Evolutionary conservation across 2,329 filamentous ascomycete species (phyloP).

Genomic region (Phyllosticta ampelicida): DNA sequence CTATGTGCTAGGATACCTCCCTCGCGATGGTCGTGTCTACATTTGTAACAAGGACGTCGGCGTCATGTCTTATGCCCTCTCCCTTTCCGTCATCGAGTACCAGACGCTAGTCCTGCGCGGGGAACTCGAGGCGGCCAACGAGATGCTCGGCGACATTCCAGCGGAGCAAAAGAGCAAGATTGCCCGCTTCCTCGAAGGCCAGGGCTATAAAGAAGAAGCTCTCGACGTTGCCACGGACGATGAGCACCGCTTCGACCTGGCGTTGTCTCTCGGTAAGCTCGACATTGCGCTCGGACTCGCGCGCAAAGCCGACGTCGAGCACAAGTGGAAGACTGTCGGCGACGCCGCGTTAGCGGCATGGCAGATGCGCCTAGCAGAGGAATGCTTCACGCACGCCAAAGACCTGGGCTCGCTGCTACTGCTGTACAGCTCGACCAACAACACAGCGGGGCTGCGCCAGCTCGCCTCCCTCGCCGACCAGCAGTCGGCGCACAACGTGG

Average conservation of each 20-base stretch:
- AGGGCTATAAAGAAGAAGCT: constrained; percentile 92
- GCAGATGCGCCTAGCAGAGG: constrained; percentile 79
- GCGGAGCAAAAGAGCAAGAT: constrained; percentile 97
- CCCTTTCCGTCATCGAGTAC: constrained; percentile 88
- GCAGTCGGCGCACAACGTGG: constrained; percentile 78
- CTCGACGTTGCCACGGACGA: constrained; percentile 88
- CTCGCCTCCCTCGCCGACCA: constrained; percentile 66
- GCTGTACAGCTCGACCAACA: constrained; percentile 75
- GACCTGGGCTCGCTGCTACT: constrained; percentile 84
- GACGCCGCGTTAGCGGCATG: constrained; percentile 79
- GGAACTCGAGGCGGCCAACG: constrained; percentile 83
- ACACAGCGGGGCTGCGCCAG: constrained; percentile 60
- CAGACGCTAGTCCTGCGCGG: constrained; percentile 90
- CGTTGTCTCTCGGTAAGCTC: constrained; percentile 71
- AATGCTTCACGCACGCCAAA: constrained; percentile 85
- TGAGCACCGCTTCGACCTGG: constrained; percentile 93
- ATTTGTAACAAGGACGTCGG: constrained; percentile 91
- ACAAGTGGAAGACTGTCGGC: constrained; percentile 97
- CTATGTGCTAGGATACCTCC: constrained; percentile 92
- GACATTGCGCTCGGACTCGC: constrained; percentile 80
- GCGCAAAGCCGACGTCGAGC: constrained; percentile 72
- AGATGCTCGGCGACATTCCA: constrained; percentile 74
- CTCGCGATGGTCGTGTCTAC: constrained; percentile 90
- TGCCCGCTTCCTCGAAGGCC: constrained; percentile 90
- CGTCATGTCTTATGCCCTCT: constrained; percentile 82